phyloP scores from a whole-genome alignment of 495 filamentous ascomycete genomes.

The Filosporella fistucella region DNA sequence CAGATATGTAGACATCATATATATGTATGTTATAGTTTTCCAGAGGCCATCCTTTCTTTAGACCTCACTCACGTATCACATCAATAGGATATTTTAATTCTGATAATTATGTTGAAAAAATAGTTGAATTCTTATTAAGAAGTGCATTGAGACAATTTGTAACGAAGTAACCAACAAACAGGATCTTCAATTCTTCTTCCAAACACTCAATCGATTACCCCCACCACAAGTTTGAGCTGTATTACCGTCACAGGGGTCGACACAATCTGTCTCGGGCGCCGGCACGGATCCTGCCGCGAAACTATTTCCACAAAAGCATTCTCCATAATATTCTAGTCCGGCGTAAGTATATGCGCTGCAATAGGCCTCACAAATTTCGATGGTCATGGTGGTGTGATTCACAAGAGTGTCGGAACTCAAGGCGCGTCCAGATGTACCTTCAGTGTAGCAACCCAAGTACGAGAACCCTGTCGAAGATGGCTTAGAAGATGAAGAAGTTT shows the following conservation, averaged over 20 bases:
- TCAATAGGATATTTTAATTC: no score
- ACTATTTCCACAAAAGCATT: conserved; percentile 37
- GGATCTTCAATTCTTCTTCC: no score
- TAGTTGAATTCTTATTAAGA: no score
- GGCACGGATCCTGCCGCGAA: conserved; percentile 24
- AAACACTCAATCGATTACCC: conserved; percentile 25
- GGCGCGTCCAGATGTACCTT: conserved; percentile 28
- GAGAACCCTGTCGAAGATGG: conserved; percentile 28
- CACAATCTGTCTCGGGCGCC: conserved; percentile 30
- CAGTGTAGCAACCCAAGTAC: conserved; percentile 27
- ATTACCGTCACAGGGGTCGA: conserved; percentile 36
- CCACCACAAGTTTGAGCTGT: conserved; percentile 31
- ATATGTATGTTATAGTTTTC: no score
- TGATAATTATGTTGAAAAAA: no score
- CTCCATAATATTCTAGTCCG: conserved; percentile 45
- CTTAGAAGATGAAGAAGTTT: conserved; percentile 19
- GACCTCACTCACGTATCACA: no score
- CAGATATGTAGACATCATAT: no score
- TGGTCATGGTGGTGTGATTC: conserved; percentile 44
- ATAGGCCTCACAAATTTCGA: conserved; percentile 37
- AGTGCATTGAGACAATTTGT: no score
- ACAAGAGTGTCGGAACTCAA: conserved; percentile 23
- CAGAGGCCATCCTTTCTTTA: no score
- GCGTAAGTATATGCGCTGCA: conserved; percentile 38
- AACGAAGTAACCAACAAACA: no score